phyloP scores from a whole-genome alignment of 768 basidiomycete genomes.

The Austroboletus festivus region DNA sequence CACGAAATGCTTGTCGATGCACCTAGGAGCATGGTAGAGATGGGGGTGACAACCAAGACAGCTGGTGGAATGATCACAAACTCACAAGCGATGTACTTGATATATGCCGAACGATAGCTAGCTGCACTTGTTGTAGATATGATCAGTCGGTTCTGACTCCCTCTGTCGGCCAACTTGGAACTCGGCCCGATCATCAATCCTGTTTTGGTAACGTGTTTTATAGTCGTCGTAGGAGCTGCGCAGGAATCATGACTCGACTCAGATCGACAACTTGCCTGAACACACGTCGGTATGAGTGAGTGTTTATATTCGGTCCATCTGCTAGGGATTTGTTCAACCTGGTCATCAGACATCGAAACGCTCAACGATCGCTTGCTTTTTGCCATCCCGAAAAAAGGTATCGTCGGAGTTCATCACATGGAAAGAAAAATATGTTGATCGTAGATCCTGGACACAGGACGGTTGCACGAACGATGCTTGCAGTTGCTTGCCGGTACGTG shows the following conservation, averaged over 20 bases:
- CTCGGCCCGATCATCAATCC: too few relatives aligned
- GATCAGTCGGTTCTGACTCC: too few relatives aligned
- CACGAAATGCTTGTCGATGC: too few relatives aligned
- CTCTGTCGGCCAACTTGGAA: too few relatives aligned
- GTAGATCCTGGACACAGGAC: conserved; percentile 43
- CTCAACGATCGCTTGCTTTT: conserved; percentile 86
- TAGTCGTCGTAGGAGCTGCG: not conserved
- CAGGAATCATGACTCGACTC: not conserved
- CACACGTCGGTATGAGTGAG: conserved; percentile 24
- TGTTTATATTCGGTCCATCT: not conserved
- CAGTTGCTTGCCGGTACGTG: conserved; percentile 74
- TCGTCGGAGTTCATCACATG: conserved; percentile 1
- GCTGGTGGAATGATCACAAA: too few relatives aligned
- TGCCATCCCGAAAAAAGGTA: conserved; percentile 97
- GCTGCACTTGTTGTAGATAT: too few relatives aligned
- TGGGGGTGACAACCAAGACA: too few relatives aligned
- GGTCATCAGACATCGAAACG: conserved; percentile 57
- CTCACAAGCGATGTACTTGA: too few relatives aligned
- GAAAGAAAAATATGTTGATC: conserved; percentile 4
- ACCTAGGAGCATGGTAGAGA: too few relatives aligned
- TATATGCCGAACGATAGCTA: too few relatives aligned
- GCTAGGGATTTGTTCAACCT: not conserved
- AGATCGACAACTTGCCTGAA: not conserved
- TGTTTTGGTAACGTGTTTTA: not conserved
- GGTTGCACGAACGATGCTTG: conserved; percentile 88